Evolutionary conservation across 2,329 filamentous ascomycete species (phyloP).

Genomic region (Venturia nashicola): DNA sequence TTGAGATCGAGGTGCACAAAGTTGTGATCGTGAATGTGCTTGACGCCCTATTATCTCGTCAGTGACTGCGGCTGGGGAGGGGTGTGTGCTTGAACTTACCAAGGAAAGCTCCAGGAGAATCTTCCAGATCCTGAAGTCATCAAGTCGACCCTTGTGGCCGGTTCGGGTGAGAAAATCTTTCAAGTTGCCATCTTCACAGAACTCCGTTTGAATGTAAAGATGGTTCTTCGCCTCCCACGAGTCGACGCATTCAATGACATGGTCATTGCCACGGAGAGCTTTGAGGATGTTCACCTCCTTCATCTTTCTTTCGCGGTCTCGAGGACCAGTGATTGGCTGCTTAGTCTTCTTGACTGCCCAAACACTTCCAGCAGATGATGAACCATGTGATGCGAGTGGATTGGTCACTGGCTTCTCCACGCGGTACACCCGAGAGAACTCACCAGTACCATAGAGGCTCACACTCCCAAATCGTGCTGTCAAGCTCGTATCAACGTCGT

Average conservation of each 20-base stretch:
- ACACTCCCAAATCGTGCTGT: slow-evolving; percentile 69
- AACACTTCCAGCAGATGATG: slow-evolving; percentile 32
- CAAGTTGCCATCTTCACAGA: slow-evolving; percentile 85
- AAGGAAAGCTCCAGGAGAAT: slow-evolving; percentile 75
- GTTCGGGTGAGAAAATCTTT: slow-evolving; percentile 74
- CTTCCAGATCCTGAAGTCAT: slow-evolving; percentile 99
- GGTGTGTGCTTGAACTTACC: slow-evolving; percentile 42
- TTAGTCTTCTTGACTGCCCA: slow-evolving; percentile 93
- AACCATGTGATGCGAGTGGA: slow-evolving; percentile 16
- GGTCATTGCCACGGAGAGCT: slow-evolving; percentile 65
- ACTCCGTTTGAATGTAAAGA: slow-evolving; percentile 96
- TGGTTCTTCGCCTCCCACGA: slow-evolving; percentile 78
- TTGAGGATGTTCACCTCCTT: slow-evolving; percentile 73
- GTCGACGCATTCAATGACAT: slow-evolving; percentile 72
- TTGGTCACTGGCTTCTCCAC: slow-evolving; percentile 43
- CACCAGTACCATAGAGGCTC: slow-evolving; percentile 70
- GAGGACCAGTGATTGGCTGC: slow-evolving; percentile 62
- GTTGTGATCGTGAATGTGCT: slow-evolving; percentile 77
- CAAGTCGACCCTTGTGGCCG: slow-evolving; percentile 72
- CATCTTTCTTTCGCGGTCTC: slow-evolving; percentile 72
- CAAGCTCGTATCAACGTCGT: slow-evolving; percentile 64
- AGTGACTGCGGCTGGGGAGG: slow-evolving; percentile 15
- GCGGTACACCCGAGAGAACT: slow-evolving; percentile 87
- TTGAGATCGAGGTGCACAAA: slow-evolving; percentile 81
- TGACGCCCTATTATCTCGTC: slow-evolving; percentile 54